A percentile compares a stretch with the other conserved stretches of the same genome.
Evolutionary conservation across 306 rosid species (phyloP).

Genomic region (Crotalaria pallida): DNA sequence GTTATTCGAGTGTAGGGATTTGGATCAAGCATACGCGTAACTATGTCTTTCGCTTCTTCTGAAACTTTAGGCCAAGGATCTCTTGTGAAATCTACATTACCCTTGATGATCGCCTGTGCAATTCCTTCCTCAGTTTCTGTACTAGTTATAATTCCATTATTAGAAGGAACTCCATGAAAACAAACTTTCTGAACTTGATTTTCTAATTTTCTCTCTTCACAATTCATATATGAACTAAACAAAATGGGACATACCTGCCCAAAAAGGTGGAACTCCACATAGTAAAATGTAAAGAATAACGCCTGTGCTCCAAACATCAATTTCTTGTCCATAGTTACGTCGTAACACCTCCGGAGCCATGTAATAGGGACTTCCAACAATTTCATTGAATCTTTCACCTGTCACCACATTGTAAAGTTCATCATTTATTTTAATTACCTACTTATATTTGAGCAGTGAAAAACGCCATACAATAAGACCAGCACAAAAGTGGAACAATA

Average conservation of each 20-base stretch:
- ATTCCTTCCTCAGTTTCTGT: conserved; percentile 92
- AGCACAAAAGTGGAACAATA: background rate
- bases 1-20: conserved; percentile 68
- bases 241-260: conserved; percentile 66
- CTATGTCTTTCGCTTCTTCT: conserved; percentile 68
- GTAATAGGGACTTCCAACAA: conserved; percentile 98
- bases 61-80: conserved; percentile 96
- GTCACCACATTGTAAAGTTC: conserved; percentile 3
- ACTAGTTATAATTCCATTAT: conserved; percentile 28
- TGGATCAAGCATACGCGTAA: conserved; percentile 78
- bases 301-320: conserved; percentile 94
- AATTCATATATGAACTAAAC: conserved; percentile 1
- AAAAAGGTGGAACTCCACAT: conserved; percentile 97
- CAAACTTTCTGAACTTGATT: background rate
- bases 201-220: background rate
- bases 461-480: background rate
- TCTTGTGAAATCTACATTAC: conserved; percentile 59
- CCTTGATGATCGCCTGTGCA: conserved; percentile 77
- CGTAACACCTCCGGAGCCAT: conserved; percentile 97
- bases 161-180: conserved; percentile 8
- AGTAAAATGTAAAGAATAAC: conserved; percentile 87
- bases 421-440: background rate
- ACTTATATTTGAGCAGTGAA: background rate
- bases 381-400: conserved; percentile 84
- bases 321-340: conserved; percentile 78